These are phyloP conservation scores for Penicillium oxalicum DNA, from an alignment of 2,329 filamentous ascomycete species.

Conservation along the genomic window DNA sequence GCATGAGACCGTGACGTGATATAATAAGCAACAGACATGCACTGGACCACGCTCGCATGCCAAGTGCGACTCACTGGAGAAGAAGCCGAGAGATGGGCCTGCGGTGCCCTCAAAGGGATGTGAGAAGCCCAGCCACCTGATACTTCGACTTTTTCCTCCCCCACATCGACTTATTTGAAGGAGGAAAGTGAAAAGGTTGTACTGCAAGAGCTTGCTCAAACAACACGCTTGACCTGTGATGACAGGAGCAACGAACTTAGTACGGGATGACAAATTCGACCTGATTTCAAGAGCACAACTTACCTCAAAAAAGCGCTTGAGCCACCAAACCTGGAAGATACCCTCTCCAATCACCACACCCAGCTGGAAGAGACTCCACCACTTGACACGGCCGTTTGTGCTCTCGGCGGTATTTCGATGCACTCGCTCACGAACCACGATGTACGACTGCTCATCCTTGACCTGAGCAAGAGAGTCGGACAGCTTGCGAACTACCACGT, in stretches of 20 bases:
- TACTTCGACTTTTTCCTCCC: background rate
- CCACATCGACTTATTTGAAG: background rate
- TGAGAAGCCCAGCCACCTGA: too few species aligned
- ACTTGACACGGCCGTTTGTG: slow-evolving; percentile 95
- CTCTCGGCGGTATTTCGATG: slow-evolving; percentile 98
- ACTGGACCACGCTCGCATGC: background rate
- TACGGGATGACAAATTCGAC: too few species aligned
- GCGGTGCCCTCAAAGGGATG: too few species aligned
- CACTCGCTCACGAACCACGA: slow-evolving; percentile 87
- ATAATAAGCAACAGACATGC: slow-evolving; percentile 9
- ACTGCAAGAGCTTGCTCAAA: slow-evolving; percentile 24
- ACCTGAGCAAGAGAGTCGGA: slow-evolving; percentile 83
- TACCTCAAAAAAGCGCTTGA: slow-evolving; percentile 95
- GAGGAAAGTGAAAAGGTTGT: background rate
- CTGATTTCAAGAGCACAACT: slow-evolving; percentile 15
- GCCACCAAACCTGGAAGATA: slow-evolving; percentile 98
- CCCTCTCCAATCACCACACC: slow-evolving; percentile 83
- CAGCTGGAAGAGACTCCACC: slow-evolving; percentile 98
- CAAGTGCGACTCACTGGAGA: background rate
- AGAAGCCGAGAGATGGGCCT: background rate
- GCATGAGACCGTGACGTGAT: slow-evolving; percentile 18
- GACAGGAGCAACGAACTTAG: background rate
- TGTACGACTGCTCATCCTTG: slow-evolving; percentile 97
- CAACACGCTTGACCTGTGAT: slow-evolving; percentile 43
- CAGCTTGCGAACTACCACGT: slow-evolving; percentile 63